Base-by-base conservation (phyloP, 2,329 filamentous ascomycete species). In the Clarireedia hainanense region DNA sequence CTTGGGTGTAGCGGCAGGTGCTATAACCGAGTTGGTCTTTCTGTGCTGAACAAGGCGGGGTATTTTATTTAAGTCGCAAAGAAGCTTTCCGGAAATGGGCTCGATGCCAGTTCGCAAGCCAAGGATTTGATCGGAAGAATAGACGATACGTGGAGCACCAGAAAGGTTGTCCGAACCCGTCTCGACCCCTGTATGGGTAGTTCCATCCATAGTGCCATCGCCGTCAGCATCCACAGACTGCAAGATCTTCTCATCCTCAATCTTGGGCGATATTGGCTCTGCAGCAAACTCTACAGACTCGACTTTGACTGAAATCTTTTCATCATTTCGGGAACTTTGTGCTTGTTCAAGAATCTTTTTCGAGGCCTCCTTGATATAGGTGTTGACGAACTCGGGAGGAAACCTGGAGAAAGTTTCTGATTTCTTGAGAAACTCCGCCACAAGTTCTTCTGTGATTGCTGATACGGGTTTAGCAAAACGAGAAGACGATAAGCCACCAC, bases 401-500 rank as follows among this genome's bases (percentile, higher is more conserved):
- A 57, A 43, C 14, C 14, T 40, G n/a, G 26, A n/a, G 4, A 53
- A 49, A 12, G 50, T 57, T 30, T 54, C 0, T 14, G 55, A 53
- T n/a, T 45, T 37, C 26, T 36, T 43, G 15, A 48, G n/a, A 43
- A 53, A 53, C 15, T 45, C 17, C 7, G 43, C 17, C 27, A 53
- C 50, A 43, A 54, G 34, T 26, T 6, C 45, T 48, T 53, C 45
- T n/a, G 55, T 48, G n/a, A 48, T 12, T 30, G 26, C 23, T 20
- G 54, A 40, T 1, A 53, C 47, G 2, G 42, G 50, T 15, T 52
- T 47, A 27, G 55, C 52, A 37, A 54, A 57, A 37, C 50, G 42
- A 52, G 55, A 57, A 15, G 55, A 53, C 47, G 50, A 47, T 36
- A 57, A 24, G 12, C 55, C 55, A 26, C 50, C 50, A 36, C 51